Evolutionary conservation across 176 grass and related monocot species (phyloP).

Genomic region (Puccinellia tenuiflora): DNA sequence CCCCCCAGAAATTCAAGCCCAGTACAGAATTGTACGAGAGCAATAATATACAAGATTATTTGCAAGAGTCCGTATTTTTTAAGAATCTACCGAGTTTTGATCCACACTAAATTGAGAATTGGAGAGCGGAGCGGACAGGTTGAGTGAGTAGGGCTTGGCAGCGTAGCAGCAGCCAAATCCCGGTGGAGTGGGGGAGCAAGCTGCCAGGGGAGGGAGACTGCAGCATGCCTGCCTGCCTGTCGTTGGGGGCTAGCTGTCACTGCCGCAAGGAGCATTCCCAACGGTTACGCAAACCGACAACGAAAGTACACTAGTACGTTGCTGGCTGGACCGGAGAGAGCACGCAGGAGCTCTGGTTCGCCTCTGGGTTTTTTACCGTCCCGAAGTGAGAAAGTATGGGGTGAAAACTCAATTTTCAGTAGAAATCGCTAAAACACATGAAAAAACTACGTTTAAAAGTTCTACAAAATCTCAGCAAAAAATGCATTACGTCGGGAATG

Average conservation of each 20-base stretch:
- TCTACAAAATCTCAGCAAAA: too few species aligned
- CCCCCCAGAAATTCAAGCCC: too few species aligned
- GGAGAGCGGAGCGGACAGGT: background rate
- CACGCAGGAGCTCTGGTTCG: background rate
- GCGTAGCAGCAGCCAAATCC: conserved; percentile 17
- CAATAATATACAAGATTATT: too few species aligned
- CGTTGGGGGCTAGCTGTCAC: conserved; percentile 32
- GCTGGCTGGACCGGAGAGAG: background rate
- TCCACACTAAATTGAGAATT: background rate
- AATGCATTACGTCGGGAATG: too few species aligned
- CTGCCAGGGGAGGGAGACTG: background rate
- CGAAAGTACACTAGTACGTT: background rate
- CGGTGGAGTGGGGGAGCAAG: too few species aligned
- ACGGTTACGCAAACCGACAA: conserved; percentile 16
- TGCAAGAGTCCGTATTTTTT: too few species aligned
- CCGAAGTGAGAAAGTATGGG: too few species aligned
- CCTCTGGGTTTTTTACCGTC: background rate
- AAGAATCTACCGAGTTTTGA: too few species aligned
- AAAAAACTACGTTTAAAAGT: too few species aligned
- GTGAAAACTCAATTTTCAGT: too few species aligned
- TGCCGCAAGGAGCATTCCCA: conserved; percentile 26
- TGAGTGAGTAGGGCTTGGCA: background rate
- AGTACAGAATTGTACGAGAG: too few species aligned
- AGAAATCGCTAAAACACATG: too few species aligned
- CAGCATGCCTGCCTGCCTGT: conserved; percentile 8